Percentiles rank a stretch among this genome's conserved stretches.
These are phyloP conservation scores for Capronia americana DNA, from an alignment of 2,329 filamentous ascomycete species.

Conservation along the genomic window DNA sequence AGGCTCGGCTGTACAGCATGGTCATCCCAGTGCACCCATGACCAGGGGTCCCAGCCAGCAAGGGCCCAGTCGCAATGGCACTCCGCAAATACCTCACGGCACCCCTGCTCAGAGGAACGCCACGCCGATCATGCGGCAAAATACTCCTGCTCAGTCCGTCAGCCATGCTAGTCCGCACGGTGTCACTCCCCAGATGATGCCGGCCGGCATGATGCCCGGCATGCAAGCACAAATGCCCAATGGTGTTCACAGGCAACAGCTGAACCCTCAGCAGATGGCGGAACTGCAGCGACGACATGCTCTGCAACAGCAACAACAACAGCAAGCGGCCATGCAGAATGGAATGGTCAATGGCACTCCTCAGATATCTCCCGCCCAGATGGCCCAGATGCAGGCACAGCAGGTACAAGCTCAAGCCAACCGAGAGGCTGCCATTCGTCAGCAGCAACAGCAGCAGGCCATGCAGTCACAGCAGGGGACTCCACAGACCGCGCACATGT, in stretches of 20 bases:
- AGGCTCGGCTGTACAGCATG: conserved; percentile 55
- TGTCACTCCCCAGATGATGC: conserved; percentile 54
- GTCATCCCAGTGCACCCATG: conserved; percentile 55
- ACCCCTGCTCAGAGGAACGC: conserved; percentile 55
- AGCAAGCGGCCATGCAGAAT: conserved; percentile 47
- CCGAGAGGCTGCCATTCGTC: conserved; percentile 41
- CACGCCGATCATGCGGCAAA: conserved; percentile 56
- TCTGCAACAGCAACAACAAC: conserved; percentile 56
- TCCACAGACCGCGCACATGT: conserved; percentile 39
- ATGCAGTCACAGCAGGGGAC: conserved; percentile 42
- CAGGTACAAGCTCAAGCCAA: conserved; percentile 43
- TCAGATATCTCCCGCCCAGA: conserved; percentile 44
- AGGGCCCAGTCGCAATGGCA: conserved; percentile 54
- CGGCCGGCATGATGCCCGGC: conserved; percentile 49
- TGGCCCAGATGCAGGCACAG: conserved; percentile 39
- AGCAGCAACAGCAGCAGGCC: conserved; percentile 40
- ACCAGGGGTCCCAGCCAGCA: conserved; percentile 53
- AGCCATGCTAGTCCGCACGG: conserved; percentile 54
- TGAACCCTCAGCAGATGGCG: conserved; percentile 50
- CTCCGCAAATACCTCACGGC: conserved; percentile 55
- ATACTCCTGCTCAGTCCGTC: conserved; percentile 55
- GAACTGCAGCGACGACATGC: conserved; percentile 51
- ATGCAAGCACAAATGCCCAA: conserved; percentile 50
- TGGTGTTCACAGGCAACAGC: conserved; percentile 45
- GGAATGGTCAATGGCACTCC: conserved; percentile 44